Percentiles rank a stretch among this genome's conserved stretches.
phyloP scores from a whole-genome alignment of 2,329 filamentous ascomycete species.

The Lachnellula willkommii region DNA sequence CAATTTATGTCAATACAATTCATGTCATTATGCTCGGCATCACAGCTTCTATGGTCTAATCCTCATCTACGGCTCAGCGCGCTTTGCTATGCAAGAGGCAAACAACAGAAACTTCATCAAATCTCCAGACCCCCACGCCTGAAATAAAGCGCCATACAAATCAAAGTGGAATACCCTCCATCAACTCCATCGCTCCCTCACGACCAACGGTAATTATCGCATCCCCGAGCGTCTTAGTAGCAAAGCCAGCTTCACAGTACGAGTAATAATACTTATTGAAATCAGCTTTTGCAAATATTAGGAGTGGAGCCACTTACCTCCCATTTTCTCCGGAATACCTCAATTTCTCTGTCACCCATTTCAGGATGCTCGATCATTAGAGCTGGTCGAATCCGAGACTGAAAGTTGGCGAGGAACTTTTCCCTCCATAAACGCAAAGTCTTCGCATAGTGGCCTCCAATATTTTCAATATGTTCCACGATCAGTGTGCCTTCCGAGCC shows the following conservation, averaged over 20 bases:
- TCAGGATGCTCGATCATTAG: conserved; percentile 51
- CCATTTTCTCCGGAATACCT: conserved; percentile 68
- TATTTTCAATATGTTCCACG: conserved; percentile 64
- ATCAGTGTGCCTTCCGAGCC: conserved; percentile 59
- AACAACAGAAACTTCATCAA: not conserved
- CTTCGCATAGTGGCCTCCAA: conserved; percentile 68
- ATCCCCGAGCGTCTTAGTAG: conserved; percentile 66
- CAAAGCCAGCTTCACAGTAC: conserved; percentile 70
- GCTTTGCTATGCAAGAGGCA: conserved; percentile 7
- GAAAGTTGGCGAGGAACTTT: conserved; percentile 59
- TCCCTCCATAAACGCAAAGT: conserved; percentile 64
- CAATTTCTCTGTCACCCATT: conserved; percentile 57
- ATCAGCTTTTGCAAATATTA: conserved; percentile 3
- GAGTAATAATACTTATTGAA: conserved; percentile 62
- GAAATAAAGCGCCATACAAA: conserved; percentile 1
- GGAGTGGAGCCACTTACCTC: conserved; percentile 41
- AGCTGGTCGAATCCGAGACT: conserved; percentile 53
- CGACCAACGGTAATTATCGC: conserved; percentile 63
- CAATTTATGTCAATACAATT: not conserved
- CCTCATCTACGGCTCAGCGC: not conserved
- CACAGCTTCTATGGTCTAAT: conserved; percentile 10
- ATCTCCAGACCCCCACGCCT: conserved; percentile 4
- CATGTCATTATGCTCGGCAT: not conserved
- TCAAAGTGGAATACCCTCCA: conserved; percentile 64
- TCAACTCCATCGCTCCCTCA: conserved; percentile 52